phyloP scores from a whole-genome alignment of 1,284 basidiomycete genomes.

The Pseudozyma flocculosa region DNA sequence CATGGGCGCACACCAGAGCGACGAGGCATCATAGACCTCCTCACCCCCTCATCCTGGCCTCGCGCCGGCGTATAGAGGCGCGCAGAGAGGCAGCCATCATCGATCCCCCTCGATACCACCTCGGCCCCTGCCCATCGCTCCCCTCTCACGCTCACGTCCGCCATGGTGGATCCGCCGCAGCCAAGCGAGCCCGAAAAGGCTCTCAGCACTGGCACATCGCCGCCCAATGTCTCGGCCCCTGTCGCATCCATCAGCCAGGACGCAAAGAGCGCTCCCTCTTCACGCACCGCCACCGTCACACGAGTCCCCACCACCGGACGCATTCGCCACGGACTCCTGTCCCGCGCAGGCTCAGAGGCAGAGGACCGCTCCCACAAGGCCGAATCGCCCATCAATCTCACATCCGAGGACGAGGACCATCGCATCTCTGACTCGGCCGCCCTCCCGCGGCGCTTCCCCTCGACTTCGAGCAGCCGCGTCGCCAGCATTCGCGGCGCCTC shows the following conservation, averaged over 20 bases:
- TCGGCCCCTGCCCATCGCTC: too few relatives aligned
- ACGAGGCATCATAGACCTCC: too few relatives aligned
- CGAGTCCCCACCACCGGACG: slow-evolving; percentile 13
- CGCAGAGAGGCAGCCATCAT: too few relatives aligned
- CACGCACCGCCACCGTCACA: background rate
- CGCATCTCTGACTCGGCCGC: slow-evolving; percentile 36
- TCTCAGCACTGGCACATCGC: background rate
- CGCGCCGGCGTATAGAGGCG: too few relatives aligned
- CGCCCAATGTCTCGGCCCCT: background rate
- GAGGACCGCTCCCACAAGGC: slow-evolving; percentile 14
- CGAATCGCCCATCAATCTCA: slow-evolving; percentile 10
- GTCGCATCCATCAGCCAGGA: background rate
- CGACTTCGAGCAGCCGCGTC: slow-evolving; percentile 11
- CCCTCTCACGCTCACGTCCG: background rate
- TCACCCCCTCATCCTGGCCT: too few relatives aligned
- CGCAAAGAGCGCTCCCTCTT: background rate
- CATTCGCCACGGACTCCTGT: slow-evolving; percentile 31
- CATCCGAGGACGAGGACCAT: slow-evolving; percentile 40
- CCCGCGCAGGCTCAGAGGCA: slow-evolving; percentile 30
- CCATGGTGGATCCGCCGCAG: background rate
- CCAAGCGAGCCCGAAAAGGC: background rate
- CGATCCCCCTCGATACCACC: too few relatives aligned
- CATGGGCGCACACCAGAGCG: too few relatives aligned
- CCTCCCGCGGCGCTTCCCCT: slow-evolving; percentile 34
- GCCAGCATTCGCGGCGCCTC: background rate